These are phyloP conservation scores for Pleurotus ostreatus DNA, from an alignment of 768 basidiomycete species.

Conservation along the genomic window DNA sequence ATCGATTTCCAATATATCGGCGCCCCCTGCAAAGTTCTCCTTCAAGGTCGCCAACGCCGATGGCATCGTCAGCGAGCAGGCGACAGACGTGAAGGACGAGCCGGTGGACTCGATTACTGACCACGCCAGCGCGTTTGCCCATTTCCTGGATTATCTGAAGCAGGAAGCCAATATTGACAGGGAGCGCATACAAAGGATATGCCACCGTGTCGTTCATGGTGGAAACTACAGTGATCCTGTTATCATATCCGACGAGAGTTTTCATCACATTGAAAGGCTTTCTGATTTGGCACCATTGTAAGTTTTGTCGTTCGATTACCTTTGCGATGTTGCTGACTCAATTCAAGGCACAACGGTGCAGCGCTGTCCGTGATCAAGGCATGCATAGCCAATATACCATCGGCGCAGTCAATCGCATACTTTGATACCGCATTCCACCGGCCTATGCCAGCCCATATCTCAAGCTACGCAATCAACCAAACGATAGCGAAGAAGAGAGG, in stretches of 20 bases:
- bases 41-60: constrained; percentile 26
- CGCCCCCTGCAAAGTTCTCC: constrained; percentile 49
- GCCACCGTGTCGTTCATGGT: constrained; percentile 85
- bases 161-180: constrained; percentile 37
- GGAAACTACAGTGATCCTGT: constrained; percentile 74
- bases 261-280: constrained; percentile 67
- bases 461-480: constrained; percentile 76
- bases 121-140: constrained; percentile 59
- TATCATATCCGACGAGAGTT: constrained; percentile 60
- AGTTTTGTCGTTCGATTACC: constrained; percentile 21
- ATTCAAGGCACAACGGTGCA: constrained; percentile 53
- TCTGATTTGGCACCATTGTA: constrained; percentile 80
- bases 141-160: constrained; percentile 51
- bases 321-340: neutral
- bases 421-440: constrained; percentile 89
- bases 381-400: constrained; percentile 58
- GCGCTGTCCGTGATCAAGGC: constrained; percentile 58
- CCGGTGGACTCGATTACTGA: constrained; percentile 38
- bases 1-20: constrained; percentile 53
- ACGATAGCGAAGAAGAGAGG: constrained; percentile 57
- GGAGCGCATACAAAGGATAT: constrained; percentile 47
- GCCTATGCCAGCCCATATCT: constrained; percentile 70
- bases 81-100: constrained; percentile 35
- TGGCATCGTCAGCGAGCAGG: constrained; percentile 10
- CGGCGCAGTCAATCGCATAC: constrained; percentile 72